Evolutionary conservation across 148 eudicot species (phyloP), one percentile per base, ranked within the genome.

Genomic region (Vaccinium myrtillus): DNA sequence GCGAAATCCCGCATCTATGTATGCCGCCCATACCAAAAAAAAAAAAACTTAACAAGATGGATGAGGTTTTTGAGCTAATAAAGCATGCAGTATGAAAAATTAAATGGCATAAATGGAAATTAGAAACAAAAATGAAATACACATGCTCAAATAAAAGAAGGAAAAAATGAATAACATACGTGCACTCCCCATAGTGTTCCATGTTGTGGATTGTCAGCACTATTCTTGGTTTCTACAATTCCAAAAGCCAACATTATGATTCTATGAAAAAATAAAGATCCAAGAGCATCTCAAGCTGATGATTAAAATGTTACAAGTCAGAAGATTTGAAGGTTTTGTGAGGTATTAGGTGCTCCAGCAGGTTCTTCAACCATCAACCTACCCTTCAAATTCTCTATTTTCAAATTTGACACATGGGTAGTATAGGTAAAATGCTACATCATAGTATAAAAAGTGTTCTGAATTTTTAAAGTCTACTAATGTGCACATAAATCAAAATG

Each of bases 101-200:
- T 27, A 14, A n/a, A 13, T 46, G 30, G 43, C 55, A 61, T 61
- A 65, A 10, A 82, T 69, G n/a, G 50, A 70, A 21, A 39, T 51
- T 16, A 8, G 77, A 69, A 69, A 27, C 13, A 12, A 19, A 54
- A 71, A 70, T 12, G 36, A 53, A 69, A 71, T 18, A 61, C 32
- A 19, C 27, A 50, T 6, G 32, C 63, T 76, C 25, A 46, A 46
- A 63, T 2, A 13, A 36, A 77, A 11, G 2, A 61, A 36, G n/a
- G 46, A 43, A 48, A 51, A 70, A 61, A 67, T 25, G 67, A 76
- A 61, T 36, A 74, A 82, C 82, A 78, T 87, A 95, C 98, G 97
- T 91, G 88, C 98, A 92, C 69, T 95, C 98, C 86, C 98, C 98
- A 69, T 95, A 92, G 87, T 95, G 94, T 90, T 95, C 98, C 97